These are phyloP conservation scores for Mollisiaceae sp. DNA, from an alignment of 2,329 filamentous ascomycete species.

Conservation along the genomic window DNA sequence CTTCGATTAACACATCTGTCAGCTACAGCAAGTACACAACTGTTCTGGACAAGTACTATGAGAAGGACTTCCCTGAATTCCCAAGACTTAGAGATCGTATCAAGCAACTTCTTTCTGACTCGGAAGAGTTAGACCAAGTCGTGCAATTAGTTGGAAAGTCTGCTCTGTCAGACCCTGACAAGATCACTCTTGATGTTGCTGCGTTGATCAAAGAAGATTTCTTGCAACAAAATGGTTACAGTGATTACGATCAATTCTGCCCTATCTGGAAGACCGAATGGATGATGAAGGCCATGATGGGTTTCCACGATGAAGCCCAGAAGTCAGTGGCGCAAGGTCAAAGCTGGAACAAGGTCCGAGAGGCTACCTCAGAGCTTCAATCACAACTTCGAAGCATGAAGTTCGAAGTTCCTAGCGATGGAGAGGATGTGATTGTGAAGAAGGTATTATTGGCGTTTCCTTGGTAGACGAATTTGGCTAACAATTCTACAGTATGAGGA, in stretches of 20 bases:
- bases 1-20: slow-evolving; percentile 91
- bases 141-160: slow-evolving; percentile 98
- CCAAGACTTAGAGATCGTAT: slow-evolving; percentile 90
- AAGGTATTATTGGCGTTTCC: slow-evolving; percentile 65
- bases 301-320: slow-evolving; percentile 95
- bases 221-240: slow-evolving; percentile 98
- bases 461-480: slow-evolving; percentile 19
- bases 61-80: slow-evolving; percentile 93
- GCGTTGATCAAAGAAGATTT: slow-evolving; percentile 97
- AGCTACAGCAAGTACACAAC: slow-evolving; percentile 97
- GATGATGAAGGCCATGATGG: slow-evolving; percentile 99
- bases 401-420: slow-evolving; percentile 90
- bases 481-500: slow-evolving; percentile 75
- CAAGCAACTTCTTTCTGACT: slow-evolving; percentile 90
- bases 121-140: slow-evolving; percentile 97
- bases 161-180: slow-evolving; percentile 92
- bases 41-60: slow-evolving; percentile 90
- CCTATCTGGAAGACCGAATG: slow-evolving; percentile 99
- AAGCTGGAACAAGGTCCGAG: slow-evolving; percentile 90
- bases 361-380: slow-evolving; percentile 88
- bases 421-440: slow-evolving; percentile 79
- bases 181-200: slow-evolving; percentile 95
- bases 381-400: slow-evolving; percentile 87
- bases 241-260: slow-evolving; percentile 98
- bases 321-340: slow-evolving; percentile 92